Percentiles rank a stretch among this genome's conserved stretches.
phyloP scores from a whole-genome alignment of 371 early-diverging fungal species.

The Dentiscutata heterogama region DNA sequence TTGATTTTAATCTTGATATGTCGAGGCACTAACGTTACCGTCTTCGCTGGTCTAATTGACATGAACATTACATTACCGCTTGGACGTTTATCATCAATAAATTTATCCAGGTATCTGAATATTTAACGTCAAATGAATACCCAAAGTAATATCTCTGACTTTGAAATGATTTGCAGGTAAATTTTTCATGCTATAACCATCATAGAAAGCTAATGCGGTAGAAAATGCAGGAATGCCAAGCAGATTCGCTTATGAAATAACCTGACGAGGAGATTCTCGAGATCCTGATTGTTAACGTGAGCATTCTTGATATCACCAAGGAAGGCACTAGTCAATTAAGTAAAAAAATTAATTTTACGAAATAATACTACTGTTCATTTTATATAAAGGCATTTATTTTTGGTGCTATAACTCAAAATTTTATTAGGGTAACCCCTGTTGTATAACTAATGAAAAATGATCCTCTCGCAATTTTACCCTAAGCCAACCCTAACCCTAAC shows the following conservation, averaged over 20 bases:
- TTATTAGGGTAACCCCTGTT: too few species aligned
- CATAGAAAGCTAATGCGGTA: slow-evolving; percentile 96
- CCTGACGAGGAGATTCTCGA: slow-evolving; percentile 92
- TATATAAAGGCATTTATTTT: too few species aligned
- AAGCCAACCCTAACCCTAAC: too few species aligned
- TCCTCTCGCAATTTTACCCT: too few species aligned
- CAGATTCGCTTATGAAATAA: slow-evolving; percentile 83
- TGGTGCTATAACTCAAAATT: too few species aligned
- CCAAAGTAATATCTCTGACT: slow-evolving; percentile 98
- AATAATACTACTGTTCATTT: too few species aligned
- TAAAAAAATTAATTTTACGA: slow-evolving; percentile 26
- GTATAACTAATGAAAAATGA: too few species aligned
- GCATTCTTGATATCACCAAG: slow-evolving; percentile 96
- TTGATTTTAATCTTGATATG: slow-evolving; percentile 67
- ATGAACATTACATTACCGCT: slow-evolving; percentile 81
- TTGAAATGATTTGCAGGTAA: slow-evolving; percentile 98
- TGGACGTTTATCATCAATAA: slow-evolving; percentile 58
- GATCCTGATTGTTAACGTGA: slow-evolving; percentile 85
- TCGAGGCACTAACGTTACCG: slow-evolving; percentile 78
- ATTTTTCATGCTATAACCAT: slow-evolving; percentile 91
- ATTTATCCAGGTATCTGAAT: slow-evolving; percentile 79
- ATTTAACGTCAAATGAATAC: not conserved
- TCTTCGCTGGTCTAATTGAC: slow-evolving; percentile 97
- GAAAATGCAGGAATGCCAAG: slow-evolving; percentile 93
- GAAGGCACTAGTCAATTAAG: slow-evolving; percentile 73